phyloP scores from a whole-genome alignment of 495 filamentous ascomycete species.

The Xylaria flabelliformis region DNA sequence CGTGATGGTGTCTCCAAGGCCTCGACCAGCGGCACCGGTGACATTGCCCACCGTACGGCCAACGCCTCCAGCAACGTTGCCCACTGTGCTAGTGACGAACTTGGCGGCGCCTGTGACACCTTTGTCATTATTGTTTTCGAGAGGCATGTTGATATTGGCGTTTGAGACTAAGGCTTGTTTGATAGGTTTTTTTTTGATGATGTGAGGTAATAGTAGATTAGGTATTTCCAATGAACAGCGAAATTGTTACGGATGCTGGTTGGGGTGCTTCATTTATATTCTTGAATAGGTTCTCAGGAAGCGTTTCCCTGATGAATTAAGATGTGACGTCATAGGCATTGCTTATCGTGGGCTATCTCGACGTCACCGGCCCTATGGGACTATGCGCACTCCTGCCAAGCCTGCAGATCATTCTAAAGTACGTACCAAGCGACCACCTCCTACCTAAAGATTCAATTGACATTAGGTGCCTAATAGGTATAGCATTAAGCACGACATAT shows the following conservation, averaged over 20 bases:
- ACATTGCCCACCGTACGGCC: constrained; percentile 73
- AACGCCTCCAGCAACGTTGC: constrained; percentile 59
- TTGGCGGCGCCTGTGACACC: constrained; percentile 69
- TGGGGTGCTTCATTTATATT: not conserved
- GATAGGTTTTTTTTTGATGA: not conserved
- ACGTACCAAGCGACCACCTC: not conserved
- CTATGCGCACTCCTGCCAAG: not conserved
- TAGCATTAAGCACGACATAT: too few relatives aligned
- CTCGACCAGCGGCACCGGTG: constrained; percentile 69
- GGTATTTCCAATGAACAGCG: not conserved
- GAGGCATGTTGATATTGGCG: constrained; percentile 34
- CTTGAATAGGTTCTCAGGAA: too few relatives aligned
- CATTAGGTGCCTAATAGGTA: too few relatives aligned
- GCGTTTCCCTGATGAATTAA: not conserved
- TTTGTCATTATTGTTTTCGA: constrained; percentile 53
- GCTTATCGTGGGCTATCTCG: not conserved
- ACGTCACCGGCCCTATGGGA: constrained; percentile 25
- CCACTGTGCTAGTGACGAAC: constrained; percentile 63
- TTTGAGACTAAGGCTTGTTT: not conserved
- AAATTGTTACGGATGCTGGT: not conserved
- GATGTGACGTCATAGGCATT: constrained; percentile 15
- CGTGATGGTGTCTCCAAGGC: constrained; percentile 66
- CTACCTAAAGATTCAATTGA: not conserved
- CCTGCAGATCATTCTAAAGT: not conserved
- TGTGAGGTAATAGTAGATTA: not conserved